These are phyloP conservation scores for Lachnellula subtilissima DNA, from an alignment of 2,329 filamentous ascomycete genomes.

Conservation along the genomic window DNA sequence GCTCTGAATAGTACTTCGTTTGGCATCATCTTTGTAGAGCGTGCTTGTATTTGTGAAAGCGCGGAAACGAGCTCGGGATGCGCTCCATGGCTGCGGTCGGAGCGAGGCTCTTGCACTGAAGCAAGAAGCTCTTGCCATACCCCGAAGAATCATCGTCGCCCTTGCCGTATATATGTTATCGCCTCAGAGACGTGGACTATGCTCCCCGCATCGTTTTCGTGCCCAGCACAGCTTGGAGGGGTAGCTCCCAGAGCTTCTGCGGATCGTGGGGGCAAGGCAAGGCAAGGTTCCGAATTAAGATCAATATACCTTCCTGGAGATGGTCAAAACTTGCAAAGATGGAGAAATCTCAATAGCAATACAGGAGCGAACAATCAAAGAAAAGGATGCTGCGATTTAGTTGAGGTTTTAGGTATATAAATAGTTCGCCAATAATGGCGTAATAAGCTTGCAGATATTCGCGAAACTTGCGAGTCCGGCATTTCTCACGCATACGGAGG, in stretches of 20 bases:
- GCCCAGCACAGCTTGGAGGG: constrained; percentile 18
- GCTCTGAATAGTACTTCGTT: constrained; percentile 13
- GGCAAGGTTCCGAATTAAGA: no score
- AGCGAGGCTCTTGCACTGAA: constrained; percentile 21
- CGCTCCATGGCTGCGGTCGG: constrained; percentile 20
- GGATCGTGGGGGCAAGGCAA: neutral
- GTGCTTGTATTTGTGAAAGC: constrained; percentile 28
- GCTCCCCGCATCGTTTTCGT: constrained; percentile 20
- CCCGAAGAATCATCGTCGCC: constrained; percentile 27
- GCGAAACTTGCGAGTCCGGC: constrained; percentile 6
- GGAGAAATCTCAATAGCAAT: neutral
- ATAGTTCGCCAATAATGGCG: no score
- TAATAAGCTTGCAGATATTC: constrained; percentile 6
- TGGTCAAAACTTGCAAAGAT: neutral
- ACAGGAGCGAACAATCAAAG: neutral
- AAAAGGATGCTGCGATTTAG: neutral
- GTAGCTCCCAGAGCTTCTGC: constrained; percentile 15
- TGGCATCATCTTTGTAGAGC: constrained; percentile 20
- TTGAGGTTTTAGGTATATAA: no score
- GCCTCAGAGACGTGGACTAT: constrained; percentile 10
- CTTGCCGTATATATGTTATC: constrained; percentile 11
- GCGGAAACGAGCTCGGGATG: constrained; percentile 19
- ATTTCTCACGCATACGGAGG: neutral
- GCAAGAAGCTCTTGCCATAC: constrained; percentile 27
- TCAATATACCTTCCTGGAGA: no score